A percentile compares a stretch with the other conserved stretches of the same genome.
These are phyloP conservation scores for Balamuthia mandrillaris DNA, from an alignment of 208 protist genomes.

Conservation along the genomic window DNA sequence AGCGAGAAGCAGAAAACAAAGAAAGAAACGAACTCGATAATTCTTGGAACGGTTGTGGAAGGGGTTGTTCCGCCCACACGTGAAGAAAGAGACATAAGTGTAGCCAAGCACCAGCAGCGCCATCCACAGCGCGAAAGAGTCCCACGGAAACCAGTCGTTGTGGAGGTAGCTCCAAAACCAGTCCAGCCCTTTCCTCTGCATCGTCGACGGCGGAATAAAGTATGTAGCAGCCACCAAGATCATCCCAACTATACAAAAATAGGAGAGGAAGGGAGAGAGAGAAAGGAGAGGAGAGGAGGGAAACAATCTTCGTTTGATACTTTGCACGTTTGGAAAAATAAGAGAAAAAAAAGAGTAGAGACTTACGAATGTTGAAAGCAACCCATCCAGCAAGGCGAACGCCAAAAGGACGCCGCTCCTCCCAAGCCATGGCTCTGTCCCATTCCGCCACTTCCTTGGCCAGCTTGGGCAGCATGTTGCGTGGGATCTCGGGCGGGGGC, in stretches of 20 bases:
- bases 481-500: constrained; percentile 11
- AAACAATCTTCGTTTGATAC: background rate
- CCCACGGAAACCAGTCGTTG: background rate
- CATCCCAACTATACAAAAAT: background rate
- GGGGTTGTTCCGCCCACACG: constrained; percentile 35
- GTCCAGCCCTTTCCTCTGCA: no score
- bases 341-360: background rate
- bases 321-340: background rate
- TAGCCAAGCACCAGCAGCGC: background rate
- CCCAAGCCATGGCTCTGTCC: background rate
- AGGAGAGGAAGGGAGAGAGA: background rate
- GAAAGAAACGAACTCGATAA: background rate
- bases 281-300: background rate
- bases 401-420: background rate
- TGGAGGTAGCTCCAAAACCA: no score
- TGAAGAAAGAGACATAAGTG: constrained; percentile 36
- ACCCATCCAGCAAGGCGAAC: background rate
- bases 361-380: background rate
- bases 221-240: no score
- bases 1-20: background rate
- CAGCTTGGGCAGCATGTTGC: constrained; percentile 2
- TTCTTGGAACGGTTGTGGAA: background rate
- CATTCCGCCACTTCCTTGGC: constrained; percentile 4
- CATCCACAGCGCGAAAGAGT: constrained; percentile 20
- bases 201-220: no score